phyloP scores from a whole-genome alignment of 2,329 filamentous ascomycete species.

The Apiospora arundinis region DNA sequence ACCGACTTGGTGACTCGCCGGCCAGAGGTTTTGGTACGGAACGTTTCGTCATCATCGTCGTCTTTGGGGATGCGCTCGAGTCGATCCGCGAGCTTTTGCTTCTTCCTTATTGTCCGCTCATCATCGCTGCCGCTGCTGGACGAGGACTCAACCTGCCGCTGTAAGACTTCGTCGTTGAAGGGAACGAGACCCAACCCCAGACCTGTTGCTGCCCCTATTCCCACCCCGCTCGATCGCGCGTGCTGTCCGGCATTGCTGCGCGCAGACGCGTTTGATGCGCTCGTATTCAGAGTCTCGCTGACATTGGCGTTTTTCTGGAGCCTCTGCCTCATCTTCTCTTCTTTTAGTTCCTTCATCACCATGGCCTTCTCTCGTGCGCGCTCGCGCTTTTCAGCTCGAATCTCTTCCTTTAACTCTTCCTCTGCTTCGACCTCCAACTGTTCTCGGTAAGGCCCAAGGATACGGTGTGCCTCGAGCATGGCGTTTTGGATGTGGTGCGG shows the following conservation, averaged over 20 bases:
- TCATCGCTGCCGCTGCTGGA: conserved; percentile 2
- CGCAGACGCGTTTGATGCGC: not conserved
- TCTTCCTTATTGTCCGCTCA: not conserved
- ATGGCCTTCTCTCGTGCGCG: not conserved
- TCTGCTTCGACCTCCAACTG: not conserved
- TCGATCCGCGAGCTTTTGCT: not conserved
- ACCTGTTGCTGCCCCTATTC: not conserved
- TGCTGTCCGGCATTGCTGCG: not conserved
- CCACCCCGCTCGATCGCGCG: not conserved
- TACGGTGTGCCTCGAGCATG: conserved; percentile 1
- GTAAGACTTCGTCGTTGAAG: not conserved
- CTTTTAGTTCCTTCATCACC: not conserved
- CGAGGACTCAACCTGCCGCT: conserved; percentile 1
- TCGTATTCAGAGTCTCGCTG: not conserved
- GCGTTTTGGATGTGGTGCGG: not conserved
- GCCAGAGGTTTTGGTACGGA: not conserved
- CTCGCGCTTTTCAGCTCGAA: not conserved
- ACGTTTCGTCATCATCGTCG: not conserved
- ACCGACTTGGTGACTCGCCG: not conserved
- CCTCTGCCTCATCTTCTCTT: not conserved
- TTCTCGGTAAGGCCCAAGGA: not conserved
- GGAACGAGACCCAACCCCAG: not conserved
- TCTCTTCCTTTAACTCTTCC: not conserved
- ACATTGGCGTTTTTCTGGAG: not conserved
- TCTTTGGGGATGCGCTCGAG: conserved; percentile 4